Base-by-base conservation (phyloP, 352 stramenopile genomes). In the Phytophthora pisi region DNA sequence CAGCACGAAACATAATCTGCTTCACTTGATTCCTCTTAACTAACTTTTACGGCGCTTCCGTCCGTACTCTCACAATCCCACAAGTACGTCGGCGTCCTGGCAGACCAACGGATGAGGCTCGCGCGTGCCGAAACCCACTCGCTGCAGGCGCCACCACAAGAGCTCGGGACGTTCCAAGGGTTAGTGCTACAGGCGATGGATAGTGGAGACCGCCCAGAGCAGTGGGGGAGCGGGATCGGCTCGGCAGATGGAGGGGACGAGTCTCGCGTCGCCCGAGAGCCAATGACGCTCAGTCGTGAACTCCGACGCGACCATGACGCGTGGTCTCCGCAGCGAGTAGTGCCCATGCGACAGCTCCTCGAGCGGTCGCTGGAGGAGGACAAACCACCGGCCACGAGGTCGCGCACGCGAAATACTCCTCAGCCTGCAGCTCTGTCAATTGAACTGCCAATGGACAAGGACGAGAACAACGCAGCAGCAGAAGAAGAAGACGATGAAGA, bases 131-230 rank as follows among this genome's bases (percentile, higher is more conserved):
- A 26, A 30, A 57, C 30, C 40, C 10, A 43, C 16, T 57, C 51
- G 24, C n/a, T 24, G 26, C 50, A 11, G 28, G 50, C 10, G 13
- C 24, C 30, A 24, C 3, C 20, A 26, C 26, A 10, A 40, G 7
- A 16, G 4, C 51, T 20, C n/a, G 6, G 38, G 30, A 24, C 51
- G 30, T 47, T 58, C 18, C 51, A 47, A 47, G 51, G 51, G 51
- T 58, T 58, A 58, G 51, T 47, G 28, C 20, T 58, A 11, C 34
- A 58, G 24, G 51, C 51, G 28, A 31, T 31, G 28, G 28, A 31
- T 34, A 47, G 51, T 34, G 51, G 51, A 30, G 31, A 8, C 10
- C 51, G 30, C 20, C 40, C 50, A 28, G 51, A 57, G 51, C 26
- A 57, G 11, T 45, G 51, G 51, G 51, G 46, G 51, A 57, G 51